Conservation (phyloP, 2,329 filamentous ascomycete species). For the Fusarium clavum region DNA sequence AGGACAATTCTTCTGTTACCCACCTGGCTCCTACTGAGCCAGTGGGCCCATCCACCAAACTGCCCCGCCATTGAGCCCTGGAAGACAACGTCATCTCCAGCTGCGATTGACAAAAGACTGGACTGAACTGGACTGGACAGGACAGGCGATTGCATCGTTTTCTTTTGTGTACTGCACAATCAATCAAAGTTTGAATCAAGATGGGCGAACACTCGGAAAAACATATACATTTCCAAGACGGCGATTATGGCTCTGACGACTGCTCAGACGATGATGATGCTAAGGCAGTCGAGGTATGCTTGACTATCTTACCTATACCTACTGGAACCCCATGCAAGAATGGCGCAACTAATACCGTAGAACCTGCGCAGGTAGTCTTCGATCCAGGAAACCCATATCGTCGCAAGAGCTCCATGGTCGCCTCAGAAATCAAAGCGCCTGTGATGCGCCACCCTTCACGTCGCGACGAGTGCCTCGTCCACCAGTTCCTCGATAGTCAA, state of each 20-base stretch:
- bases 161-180: conserved; percentile 1
- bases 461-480: conserved; percentile 71
- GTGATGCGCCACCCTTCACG: conserved; percentile 45
- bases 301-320: not conserved
- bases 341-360: conserved; percentile 10
- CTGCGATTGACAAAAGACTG: conserved; percentile 7
- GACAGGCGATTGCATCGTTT: not conserved
- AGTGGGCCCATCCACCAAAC: conserved; percentile 21
- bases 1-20: too few species aligned
- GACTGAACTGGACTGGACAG: not conserved
- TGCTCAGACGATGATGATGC: conserved; percentile 65
- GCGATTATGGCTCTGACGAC: conserved; percentile 53
- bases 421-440: conserved; percentile 58
- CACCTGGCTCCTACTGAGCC: not conserved
- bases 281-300: conserved; percentile 62
- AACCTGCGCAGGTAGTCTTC: conserved; percentile 66
- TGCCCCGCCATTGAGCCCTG: conserved; percentile 32
- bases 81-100: conserved; percentile 30
- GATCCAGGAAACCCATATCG: conserved; percentile 70
- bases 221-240: conserved; percentile 50
- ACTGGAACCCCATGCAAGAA: not conserved
- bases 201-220: conserved; percentile 40
- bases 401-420: conserved; percentile 73
- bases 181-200: not conserved
- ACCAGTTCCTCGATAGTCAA: conserved; percentile 72